Percentiles rank a stretch among this genome's conserved stretches.
Evolutionary conservation across 192 early-diverging fungal genomes (phyloP).

Genomic region (Umbelopsis vinacea): DNA sequence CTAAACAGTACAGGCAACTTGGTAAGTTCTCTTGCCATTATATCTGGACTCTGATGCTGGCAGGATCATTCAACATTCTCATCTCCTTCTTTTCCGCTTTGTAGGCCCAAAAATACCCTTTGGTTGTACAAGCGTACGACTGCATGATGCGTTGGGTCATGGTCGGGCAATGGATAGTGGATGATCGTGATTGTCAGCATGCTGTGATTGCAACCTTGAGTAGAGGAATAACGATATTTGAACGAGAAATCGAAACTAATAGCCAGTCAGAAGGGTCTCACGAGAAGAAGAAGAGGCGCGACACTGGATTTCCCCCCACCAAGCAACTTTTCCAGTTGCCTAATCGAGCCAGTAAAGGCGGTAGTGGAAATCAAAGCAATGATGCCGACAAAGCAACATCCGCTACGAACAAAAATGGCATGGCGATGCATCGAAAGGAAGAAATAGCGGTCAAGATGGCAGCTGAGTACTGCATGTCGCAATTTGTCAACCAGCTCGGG

Average conservation of each 20-base stretch:
- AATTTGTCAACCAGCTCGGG: conserved; percentile 72
- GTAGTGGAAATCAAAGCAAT: background rate
- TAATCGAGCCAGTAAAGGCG: conserved; percentile 24
- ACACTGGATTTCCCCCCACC: conserved; percentile 44
- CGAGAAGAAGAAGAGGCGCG: conserved; percentile 44
- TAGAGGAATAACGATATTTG: conserved; percentile 69
- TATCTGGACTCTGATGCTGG: background rate
- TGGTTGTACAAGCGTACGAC: conserved; percentile 77
- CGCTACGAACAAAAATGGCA: background rate
- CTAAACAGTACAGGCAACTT: conserved; percentile 58
- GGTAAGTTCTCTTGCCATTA: conserved; percentile 33
- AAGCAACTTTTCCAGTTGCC: conserved; percentile 44
- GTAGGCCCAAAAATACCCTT: conserved; percentile 50
- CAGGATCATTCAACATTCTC: background rate
- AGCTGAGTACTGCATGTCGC: conserved; percentile 74
- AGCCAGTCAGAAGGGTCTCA: conserved; percentile 4
- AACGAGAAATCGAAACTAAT: conserved; percentile 42
- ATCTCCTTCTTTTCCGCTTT: conserved; percentile 11
- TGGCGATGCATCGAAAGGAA: conserved; percentile 38
- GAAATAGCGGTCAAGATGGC: conserved; percentile 69
- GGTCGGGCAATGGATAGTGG: conserved; percentile 76
- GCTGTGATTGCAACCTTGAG: conserved; percentile 71
- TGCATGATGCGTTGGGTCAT: conserved; percentile 77
- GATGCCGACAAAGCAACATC: background rate
- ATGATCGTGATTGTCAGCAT: conserved; percentile 69